Base-by-base conservation (phyloP, 75 land plant genomes). In the Cunninghamia lanceolata region DNA sequence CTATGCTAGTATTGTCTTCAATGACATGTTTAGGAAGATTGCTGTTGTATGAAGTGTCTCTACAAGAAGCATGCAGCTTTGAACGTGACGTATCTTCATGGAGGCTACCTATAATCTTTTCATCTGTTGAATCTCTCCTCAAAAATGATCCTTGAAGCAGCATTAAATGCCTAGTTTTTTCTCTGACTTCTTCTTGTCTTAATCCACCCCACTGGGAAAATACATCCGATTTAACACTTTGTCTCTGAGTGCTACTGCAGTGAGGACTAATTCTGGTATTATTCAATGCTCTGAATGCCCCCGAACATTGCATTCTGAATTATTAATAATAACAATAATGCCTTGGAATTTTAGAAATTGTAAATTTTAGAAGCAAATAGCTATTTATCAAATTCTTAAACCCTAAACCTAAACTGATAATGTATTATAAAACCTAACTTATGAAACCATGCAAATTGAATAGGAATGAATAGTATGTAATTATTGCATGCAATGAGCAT, bases 251-350 rank as follows among this genome's bases (percentile, higher is more conserved):
- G 16, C 25, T 70, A 2, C 21, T 79, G 82, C 45, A 42, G 14
- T 42, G 42, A 11, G 46, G n/a, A 79, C 21, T 70, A 30, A 73
- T 21, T 43, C n/a, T 30, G 0, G 82, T 80, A 80, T n/a, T 80
- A 45, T 45, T 80, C 14, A 45, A 25, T 10, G 15, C 11, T 30
- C 82, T 45, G 46, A 43, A 80, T 3, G 32, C 82, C 50, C 82
- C 45, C 50, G 52, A 80, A 80, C 50, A 45, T n/a, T 80, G 82
- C 45, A 32, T 47, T n/a, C 82, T 80, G 30, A 40, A 80, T 30
- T 21, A 80, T n/a, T 10, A 42, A 42, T 38, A 39, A 80, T 1
- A 77, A 9, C 2, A 16, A 76, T 76, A 36, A 3, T 76, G 28
- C 32, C 46, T 79, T 25, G 13, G 30, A 76, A 38, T 38, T 14